Conservation (phyloP, 2,329 filamentous ascomycete genomes). For the Didymosphaeria variabile region DNA sequence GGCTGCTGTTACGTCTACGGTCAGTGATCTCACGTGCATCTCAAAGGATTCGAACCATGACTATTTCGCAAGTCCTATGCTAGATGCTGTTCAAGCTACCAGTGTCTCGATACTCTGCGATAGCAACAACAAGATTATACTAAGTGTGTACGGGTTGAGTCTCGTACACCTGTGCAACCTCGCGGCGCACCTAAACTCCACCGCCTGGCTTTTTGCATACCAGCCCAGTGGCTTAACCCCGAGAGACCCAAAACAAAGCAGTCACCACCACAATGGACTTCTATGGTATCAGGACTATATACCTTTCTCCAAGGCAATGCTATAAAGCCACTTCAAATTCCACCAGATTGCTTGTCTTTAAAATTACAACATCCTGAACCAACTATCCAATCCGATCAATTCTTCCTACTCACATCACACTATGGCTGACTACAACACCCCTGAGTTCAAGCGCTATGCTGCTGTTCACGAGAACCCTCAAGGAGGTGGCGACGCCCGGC, state of each 20-base stretch:
- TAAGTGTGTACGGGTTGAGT: not conserved
- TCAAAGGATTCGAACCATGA: too few relatives aligned
- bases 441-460: slow-evolving; percentile 27
- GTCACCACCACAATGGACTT: not conserved
- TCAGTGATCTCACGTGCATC: too few relatives aligned
- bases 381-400: not conserved
- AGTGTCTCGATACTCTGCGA: too few relatives aligned
- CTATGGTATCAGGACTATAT: too few relatives aligned
- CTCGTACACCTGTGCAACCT: not conserved
- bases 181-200: not conserved
- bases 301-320: not conserved
- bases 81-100: too few relatives aligned
- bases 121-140: too few relatives aligned
- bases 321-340: not conserved
- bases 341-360: not conserved
- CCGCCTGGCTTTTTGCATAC: not conserved
- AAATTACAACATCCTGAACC: not conserved
- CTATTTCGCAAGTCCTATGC: too few relatives aligned
- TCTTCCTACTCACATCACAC: not conserved
- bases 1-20: too few relatives aligned
- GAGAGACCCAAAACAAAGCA: not conserved
- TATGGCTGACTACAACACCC: slow-evolving; percentile 16
- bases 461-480: slow-evolving; percentile 19
- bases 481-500: slow-evolving; percentile 51
- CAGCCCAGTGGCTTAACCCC: not conserved